A percentile compares a stretch with the other conserved stretches of the same genome.
Conservation (phyloP, 805 yeast genomes). For the Nadsonia fulvescens region DNA sequence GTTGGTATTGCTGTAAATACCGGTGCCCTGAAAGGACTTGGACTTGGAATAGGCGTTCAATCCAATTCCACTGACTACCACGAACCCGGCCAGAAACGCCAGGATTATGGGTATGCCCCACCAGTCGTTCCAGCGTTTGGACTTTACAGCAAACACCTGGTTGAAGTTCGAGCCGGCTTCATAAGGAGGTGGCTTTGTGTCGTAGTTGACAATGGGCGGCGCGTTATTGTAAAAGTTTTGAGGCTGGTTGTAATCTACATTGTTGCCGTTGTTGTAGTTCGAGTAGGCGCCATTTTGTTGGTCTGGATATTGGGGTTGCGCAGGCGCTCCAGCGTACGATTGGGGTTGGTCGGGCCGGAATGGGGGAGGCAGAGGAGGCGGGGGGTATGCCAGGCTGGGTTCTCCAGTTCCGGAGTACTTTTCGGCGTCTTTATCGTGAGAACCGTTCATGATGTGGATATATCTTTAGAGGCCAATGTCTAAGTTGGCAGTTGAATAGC, state of each 20-base stretch:
- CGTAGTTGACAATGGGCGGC: constrained; percentile 9
- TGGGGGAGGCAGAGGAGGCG: no score
- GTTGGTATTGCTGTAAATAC: constrained; percentile 35
- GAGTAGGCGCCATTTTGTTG: constrained; percentile 9
- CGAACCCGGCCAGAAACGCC: constrained; percentile 40
- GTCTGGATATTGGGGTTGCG: constrained; percentile 5
- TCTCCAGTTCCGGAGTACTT: no score
- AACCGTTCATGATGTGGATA: no score
- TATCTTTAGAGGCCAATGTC: no score
- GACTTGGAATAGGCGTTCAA: constrained; percentile 43
- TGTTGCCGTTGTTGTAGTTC: constrained; percentile 5
- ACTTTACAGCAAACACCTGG: constrained; percentile 48
- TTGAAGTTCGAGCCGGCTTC: constrained; percentile 32
- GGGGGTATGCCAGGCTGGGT: no score
- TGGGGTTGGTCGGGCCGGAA: no score
- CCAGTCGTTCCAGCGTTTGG: constrained; percentile 46
- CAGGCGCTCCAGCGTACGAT: constrained; percentile 7
- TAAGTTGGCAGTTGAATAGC: no score
- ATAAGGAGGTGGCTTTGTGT: constrained; percentile 9
- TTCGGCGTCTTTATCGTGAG: no score
- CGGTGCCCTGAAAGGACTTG: constrained; percentile 38
- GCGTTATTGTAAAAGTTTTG: constrained; percentile 1
- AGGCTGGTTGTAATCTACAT: constrained; percentile 1
- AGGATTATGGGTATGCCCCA: constrained; percentile 29
- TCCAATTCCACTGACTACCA: constrained; percentile 51